Evolutionary conservation across 2,329 filamentous ascomycete species (phyloP).

Genomic region (Balansia obtecta): DNA sequence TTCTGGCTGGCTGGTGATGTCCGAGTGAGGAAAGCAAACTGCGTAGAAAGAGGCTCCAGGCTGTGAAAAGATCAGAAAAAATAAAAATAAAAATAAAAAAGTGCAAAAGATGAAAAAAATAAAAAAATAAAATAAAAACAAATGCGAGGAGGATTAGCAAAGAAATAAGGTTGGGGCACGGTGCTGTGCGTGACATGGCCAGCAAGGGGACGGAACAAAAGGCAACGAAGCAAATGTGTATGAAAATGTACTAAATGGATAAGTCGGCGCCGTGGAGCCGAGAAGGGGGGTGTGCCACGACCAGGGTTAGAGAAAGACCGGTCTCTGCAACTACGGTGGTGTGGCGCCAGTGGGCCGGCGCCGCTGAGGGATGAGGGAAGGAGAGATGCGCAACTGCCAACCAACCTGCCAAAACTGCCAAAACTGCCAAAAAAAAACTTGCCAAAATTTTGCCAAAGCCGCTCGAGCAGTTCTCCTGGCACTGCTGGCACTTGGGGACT

Average conservation of each 20-base stretch:
- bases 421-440: too few species aligned
- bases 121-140: neutral
- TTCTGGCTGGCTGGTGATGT: neutral
- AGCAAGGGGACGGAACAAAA: constrained; percentile 11
- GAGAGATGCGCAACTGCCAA: too few species aligned
- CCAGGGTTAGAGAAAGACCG: neutral
- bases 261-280: constrained; percentile 23
- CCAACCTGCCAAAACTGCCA: too few species aligned
- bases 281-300: constrained; percentile 15
- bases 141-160: constrained; percentile 6
- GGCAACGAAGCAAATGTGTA: constrained; percentile 6
- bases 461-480: neutral
- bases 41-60: neutral
- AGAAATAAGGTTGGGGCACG: constrained; percentile 11
- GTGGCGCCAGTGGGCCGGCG: neutral
- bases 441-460: too few species aligned
- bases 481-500: neutral
- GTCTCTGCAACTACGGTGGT: neutral
- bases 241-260: constrained; percentile 15
- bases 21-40: neutral
- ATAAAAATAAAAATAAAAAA: neutral
- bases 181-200: constrained; percentile 11
- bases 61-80: neutral
- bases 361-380: too few species aligned
- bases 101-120: too few species aligned